Conservation (phyloP, 352 stramenopile genomes). For the Nothophytophthora sp. region DNA sequence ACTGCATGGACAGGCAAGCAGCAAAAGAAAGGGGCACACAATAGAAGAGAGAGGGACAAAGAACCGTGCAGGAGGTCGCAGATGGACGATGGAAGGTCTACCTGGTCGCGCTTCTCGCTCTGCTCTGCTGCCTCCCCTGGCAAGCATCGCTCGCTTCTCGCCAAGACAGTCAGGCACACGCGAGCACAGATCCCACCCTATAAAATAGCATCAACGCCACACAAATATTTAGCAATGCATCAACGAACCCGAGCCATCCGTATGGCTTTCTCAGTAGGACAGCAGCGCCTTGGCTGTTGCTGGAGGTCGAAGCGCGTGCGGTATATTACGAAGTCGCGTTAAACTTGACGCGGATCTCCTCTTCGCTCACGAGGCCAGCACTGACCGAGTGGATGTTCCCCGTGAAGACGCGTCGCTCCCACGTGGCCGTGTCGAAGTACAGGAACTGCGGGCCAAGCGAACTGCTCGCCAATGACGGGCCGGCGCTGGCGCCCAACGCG, state of each 20-base stretch:
- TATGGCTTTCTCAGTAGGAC: conserved; percentile 7
- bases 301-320: conserved; percentile 26
- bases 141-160: conserved; percentile 19
- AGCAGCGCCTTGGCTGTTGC: conserved; percentile 5
- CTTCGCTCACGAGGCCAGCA: conserved; percentile 90
- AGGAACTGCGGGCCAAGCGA: conserved; percentile 87
- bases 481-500: conserved; percentile 33
- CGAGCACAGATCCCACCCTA: conserved; percentile 13
- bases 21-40: conserved; percentile 25
- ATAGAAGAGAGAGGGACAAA: conserved; percentile 32
- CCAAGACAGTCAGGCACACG: conserved; percentile 26
- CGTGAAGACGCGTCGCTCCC: conserved; percentile 94
- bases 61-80: conserved; percentile 20
- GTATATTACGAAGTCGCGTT: conserved; percentile 72
- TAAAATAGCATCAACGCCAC: conserved; percentile 24
- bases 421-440: conserved; percentile 95
- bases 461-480: conserved; percentile 31
- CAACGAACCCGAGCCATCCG: conserved; percentile 21
- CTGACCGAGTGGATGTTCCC: conserved; percentile 90
- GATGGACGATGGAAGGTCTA: conserved; percentile 31
- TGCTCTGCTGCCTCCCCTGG: conserved; percentile 29
- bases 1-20: conserved; percentile 26
- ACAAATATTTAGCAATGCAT: conserved; percentile 11
- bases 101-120: conserved; percentile 1
- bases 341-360: conserved; percentile 97